phyloP scores from a whole-genome alignment of 768 basidiomycete species.

The Baorangia bicolor region DNA sequence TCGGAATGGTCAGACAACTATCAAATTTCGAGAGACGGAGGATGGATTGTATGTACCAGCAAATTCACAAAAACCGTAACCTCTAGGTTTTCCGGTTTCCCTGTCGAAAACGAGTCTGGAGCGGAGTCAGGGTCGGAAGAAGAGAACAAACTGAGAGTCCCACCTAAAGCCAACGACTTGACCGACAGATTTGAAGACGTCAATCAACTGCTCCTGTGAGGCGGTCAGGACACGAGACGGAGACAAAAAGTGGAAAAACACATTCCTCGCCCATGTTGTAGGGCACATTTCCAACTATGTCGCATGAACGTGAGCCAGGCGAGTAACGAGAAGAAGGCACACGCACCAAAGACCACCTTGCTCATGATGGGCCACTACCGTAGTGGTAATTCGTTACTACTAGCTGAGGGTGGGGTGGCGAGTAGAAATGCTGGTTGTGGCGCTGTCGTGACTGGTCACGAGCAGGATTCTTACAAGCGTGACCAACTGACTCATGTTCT shows the following conservation, averaged over 20 bases:
- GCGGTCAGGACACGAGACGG: slow-evolving; percentile 4
- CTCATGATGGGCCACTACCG: slow-evolving; percentile 44
- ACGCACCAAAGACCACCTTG: slow-evolving; percentile 72
- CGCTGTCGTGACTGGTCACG: slow-evolving; percentile 17
- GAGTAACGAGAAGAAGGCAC: background rate
- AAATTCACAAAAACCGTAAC: slow-evolving; percentile 94
- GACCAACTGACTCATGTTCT: background rate
- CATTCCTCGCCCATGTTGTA: slow-evolving; percentile 82
- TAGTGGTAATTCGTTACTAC: background rate
- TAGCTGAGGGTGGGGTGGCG: background rate
- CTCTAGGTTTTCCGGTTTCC: slow-evolving; percentile 92
- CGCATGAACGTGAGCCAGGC: background rate
- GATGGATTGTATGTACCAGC: slow-evolving; percentile 62
- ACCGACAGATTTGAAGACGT: slow-evolving; percentile 86
- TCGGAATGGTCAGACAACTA: slow-evolving; percentile 39
- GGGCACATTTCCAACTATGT: slow-evolving; percentile 80
- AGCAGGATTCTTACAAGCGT: background rate
- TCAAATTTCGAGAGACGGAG: slow-evolving; percentile 23
- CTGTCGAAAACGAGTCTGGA: slow-evolving; percentile 82
- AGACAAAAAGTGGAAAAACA: background rate
- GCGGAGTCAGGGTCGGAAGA: slow-evolving; percentile 1
- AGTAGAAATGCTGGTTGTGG: slow-evolving; percentile 8
- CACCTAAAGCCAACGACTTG: slow-evolving; percentile 89
- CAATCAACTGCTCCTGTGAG: slow-evolving; percentile 73
- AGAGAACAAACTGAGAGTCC: background rate